Evolutionary conservation across 306 rosid species (phyloP), one percentile per base, ranked within the genome.

Genomic region (Gastrolobium bilobum): DNA sequence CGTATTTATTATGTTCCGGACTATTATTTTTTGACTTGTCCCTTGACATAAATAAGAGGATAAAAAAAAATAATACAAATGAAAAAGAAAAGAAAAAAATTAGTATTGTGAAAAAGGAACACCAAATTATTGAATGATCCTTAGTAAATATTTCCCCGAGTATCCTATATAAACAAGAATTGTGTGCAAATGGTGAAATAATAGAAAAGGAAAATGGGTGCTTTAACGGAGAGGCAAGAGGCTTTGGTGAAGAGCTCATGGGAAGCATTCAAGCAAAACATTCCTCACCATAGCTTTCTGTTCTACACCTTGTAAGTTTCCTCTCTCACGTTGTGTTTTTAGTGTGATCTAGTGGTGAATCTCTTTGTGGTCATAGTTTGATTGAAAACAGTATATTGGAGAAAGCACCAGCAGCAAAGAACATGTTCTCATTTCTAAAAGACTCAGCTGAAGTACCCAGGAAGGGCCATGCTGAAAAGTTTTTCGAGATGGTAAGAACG

Each of bases 271-370:
- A 68, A 60, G 39, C 56, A 71, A 79, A 46, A 79, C 26, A 34
- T 68, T 68, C 79, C 84, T 5, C 43, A 62, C 0, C 8, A 50
- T 10, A 79, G 87, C 48, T 10, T 53, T 68, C 61, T 68, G 10
- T 84, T 79, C 66, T 84, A 60, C 64, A 52, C 84, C 10, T 29
- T 58, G 87, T 84, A 68, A 79, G 72, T 26, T 15, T 34, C 58
- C 7, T 15, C 26, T 35, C n/a, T 42, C 20, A 51, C 4, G 7
- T 0, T 51, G 33, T 35, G 0, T 20, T 20, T 20, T 20, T 20
- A 20, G 26, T 20, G 26, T 20, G 26, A n/a, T n/a, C n/a, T n/a
- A 20, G 26, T 20, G 26, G 26, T 20, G 26, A 20, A 20, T 20
- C 26, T 20, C 26, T 20, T 20, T 20, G 26, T 20, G 26, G 26